phyloP scores from a whole-genome alignment of 768 basidiomycete species.

The Antrodiella citrinella region DNA sequence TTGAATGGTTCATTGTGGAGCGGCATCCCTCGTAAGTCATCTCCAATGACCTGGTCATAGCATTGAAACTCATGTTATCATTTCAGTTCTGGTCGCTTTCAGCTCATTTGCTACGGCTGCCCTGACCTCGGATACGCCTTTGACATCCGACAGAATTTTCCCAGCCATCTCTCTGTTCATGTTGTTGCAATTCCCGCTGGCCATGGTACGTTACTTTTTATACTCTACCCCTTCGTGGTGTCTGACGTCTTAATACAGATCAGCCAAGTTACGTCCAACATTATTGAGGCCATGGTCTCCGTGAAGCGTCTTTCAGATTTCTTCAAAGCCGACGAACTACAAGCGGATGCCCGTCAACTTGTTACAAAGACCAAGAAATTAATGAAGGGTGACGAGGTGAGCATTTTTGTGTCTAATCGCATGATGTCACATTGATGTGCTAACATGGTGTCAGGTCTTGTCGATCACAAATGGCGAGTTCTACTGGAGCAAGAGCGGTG shows the following conservation, averaged over 20 bases:
- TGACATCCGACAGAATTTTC: conserved; percentile 91
- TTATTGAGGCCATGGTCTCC: conserved; percentile 84
- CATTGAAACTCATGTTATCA: background rate
- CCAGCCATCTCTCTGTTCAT: conserved; percentile 91
- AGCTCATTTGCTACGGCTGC: conserved; percentile 76
- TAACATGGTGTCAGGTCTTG: conserved; percentile 45
- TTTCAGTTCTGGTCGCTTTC: conserved; percentile 68
- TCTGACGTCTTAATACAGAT: conserved; percentile 34
- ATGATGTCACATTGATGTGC: no score
- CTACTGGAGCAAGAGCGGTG: conserved; percentile 55
- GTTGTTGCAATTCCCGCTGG: conserved; percentile 80
- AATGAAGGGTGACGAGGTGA: conserved; percentile 53
- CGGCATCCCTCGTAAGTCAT: conserved; percentile 49
- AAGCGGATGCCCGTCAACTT: conserved; percentile 62
- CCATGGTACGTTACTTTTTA: conserved; percentile 45
- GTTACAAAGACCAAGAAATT: conserved; percentile 30
- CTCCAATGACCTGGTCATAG: no score
- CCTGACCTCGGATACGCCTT: conserved; percentile 46
- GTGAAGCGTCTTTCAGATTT: conserved; percentile 72
- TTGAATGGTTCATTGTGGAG: conserved; percentile 57
- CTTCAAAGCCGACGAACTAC: conserved; percentile 72
- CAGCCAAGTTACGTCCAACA: conserved; percentile 64
- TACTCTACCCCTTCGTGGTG: conserved; percentile 1
- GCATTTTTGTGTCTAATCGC: conserved; percentile 2
- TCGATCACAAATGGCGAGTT: conserved; percentile 75